Percentiles rank a stretch among this genome's conserved stretches.
Evolutionary conservation across 2,329 filamentous ascomycete genomes (phyloP).

Genomic region (Dothiorella sarmentorum): DNA sequence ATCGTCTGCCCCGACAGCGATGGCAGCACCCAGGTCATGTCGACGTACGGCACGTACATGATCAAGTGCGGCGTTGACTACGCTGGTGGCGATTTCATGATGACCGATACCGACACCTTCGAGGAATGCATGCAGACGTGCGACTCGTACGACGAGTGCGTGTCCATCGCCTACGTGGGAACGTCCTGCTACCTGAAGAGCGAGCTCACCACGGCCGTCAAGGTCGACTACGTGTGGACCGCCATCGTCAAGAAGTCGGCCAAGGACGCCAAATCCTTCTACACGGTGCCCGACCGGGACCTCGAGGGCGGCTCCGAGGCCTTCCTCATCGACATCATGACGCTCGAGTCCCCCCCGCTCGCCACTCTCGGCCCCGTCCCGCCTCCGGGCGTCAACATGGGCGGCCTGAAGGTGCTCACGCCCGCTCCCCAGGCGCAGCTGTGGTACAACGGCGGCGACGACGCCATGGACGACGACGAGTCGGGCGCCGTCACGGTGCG

Average conservation of each 20-base stretch:
- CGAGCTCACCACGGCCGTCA: background rate
- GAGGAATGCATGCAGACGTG: constrained; percentile 3
- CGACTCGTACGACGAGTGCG: background rate
- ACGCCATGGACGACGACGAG: background rate
- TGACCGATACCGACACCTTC: background rate
- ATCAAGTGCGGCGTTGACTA: background rate
- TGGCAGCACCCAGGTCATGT: background rate
- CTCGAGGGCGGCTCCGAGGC: background rate
- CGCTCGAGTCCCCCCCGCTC: background rate
- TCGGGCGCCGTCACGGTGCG: background rate
- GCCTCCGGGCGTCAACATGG: constrained; percentile 8
- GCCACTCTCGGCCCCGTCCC: constrained; percentile 3
- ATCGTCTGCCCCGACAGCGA: background rate
- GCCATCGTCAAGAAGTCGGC: constrained; percentile 7
- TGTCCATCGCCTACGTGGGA: background rate
- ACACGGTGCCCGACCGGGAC: background rate
- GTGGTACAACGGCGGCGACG: constrained; percentile 10
- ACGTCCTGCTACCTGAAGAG: constrained; percentile 5
- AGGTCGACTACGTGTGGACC: constrained; percentile 1
- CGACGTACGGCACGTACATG: background rate
- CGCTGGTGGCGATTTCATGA: constrained; percentile 3
- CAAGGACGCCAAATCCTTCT: background rate
- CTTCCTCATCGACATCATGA: background rate
- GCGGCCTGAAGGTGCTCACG: background rate
- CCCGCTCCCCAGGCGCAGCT: background rate